Evolutionary conservation across 2,329 filamentous ascomycete species (phyloP), one percentile per base, ranked within the genome.

Genomic region (Didymellaceae sp.): DNA sequence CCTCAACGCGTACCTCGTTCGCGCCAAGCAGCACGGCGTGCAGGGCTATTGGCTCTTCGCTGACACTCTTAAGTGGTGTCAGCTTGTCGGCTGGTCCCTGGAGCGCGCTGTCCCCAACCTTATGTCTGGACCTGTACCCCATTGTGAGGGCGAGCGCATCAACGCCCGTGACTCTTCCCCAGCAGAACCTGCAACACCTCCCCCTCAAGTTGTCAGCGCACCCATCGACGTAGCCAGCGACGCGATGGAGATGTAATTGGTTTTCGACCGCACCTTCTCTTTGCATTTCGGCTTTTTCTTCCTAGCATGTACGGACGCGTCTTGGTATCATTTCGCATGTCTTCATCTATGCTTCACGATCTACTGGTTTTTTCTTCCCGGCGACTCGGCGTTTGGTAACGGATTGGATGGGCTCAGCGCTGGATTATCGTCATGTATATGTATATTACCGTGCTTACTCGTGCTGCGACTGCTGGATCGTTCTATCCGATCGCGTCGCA

Each of bases 1-100:
- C 4, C 68, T 80, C 25, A 75, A 75, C 16, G 75, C 74, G 21
- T 80, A 80, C 59, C 72, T 80, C 18, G 78, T 79, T 18, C 71
- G 71, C 52, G 75, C 76, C 8, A 72, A 73, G 58, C 76, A 78
- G 59, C 71, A 72, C 35, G 74, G 74, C 54, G 75, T 72, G 18
- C 71, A 74, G 53, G 73, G 75, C 48, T 80, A 75, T 61, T 78
- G 77, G 70, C 72, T 80, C 40, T 28, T 79, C 66, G 73, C 75
- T 26, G 72, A 79, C 45, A 78, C 75, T 57, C 73, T 80, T 10
- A 76, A 76, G 39, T 77, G 77, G 67, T 77, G 75, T 46, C 73
- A 77, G 40, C 72, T 78, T 20, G 73, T 80, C 16, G 72, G 71
- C 49, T 73, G 71, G 69, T 72, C 69, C 6, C 63, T 74, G 4